phyloP scores from a whole-genome alignment of 441 rosid genomes.

The Manihot esculenta region DNA sequence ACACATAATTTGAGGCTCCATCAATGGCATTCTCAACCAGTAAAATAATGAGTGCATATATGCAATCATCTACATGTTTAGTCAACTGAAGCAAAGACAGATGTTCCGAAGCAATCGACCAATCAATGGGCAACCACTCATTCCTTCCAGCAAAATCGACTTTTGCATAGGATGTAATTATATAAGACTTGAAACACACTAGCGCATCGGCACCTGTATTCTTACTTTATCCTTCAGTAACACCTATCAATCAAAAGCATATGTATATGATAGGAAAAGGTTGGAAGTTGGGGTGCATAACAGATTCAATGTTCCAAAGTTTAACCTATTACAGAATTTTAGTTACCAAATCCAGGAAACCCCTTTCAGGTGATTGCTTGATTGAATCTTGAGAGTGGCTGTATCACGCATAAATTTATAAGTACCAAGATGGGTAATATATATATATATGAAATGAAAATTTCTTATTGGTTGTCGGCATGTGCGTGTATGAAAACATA shows the following conservation, averaged over 20 bases:
- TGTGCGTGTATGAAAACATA: no score
- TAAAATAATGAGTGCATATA: not conserved
- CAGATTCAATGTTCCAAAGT: not conserved
- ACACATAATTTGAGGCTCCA: conserved; percentile 1
- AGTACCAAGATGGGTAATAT: no score
- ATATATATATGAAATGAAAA: no score
- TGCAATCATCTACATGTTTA: not conserved
- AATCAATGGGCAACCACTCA: not conserved
- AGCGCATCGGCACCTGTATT: not conserved
- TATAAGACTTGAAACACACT: no score
- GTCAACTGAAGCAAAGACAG: not conserved
- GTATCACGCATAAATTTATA: not conserved
- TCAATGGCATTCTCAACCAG: conserved; percentile 7
- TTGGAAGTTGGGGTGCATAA: not conserved
- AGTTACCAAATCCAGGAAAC: not conserved
- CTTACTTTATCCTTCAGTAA: not conserved
- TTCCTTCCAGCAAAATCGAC: no score
- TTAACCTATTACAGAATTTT: not conserved
- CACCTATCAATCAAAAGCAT: not conserved
- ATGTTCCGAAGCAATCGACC: not conserved
- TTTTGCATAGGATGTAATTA: no score
- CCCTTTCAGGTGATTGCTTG: not conserved
- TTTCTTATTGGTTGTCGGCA: no score
- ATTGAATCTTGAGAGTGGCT: not conserved
- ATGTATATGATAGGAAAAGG: not conserved